Percentiles rank a stretch among this genome's conserved stretches.
phyloP scores from a whole-genome alignment of 805 yeast species.

The Yarrowia sp. region DNA sequence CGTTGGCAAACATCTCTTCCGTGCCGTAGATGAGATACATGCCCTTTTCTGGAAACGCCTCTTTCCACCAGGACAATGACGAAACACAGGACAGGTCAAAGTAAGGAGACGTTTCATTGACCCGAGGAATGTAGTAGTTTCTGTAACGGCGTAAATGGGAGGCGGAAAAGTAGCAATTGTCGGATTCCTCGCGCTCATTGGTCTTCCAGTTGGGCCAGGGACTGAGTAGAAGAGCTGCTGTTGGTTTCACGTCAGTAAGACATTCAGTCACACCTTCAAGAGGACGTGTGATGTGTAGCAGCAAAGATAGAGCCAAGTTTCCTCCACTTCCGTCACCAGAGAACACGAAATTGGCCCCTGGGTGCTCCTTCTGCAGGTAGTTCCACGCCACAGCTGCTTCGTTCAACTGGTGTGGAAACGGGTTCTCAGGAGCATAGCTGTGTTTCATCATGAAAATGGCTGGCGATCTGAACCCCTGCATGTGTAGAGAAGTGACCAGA shows the following conservation, averaged over 20 bases:
- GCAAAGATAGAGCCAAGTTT: constrained; percentile 42
- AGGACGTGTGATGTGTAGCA: constrained; percentile 44
- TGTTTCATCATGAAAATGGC: constrained; percentile 44
- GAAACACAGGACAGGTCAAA: constrained; percentile 26
- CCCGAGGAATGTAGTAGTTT: not conserved
- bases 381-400: constrained; percentile 40
- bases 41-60: constrained; percentile 46
- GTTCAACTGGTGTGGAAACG: constrained; percentile 37
- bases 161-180: not conserved
- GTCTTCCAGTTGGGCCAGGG: constrained; percentile 36
- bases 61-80: constrained; percentile 42
- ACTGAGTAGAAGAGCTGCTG: constrained; percentile 39
- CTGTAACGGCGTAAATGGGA: constrained; percentile 3
- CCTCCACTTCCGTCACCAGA: constrained; percentile 54
- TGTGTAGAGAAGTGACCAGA: constrained; percentile 43
- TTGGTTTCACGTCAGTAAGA: constrained; percentile 34
- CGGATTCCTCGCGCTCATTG: not conserved
- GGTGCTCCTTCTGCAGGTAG: constrained; percentile 33
- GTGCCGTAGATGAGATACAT: constrained; percentile 46
- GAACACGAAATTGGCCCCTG: constrained; percentile 38
- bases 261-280: constrained; percentile 29
- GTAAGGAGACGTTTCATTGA: constrained; percentile 16
- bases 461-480: constrained; percentile 53
- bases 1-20: constrained; percentile 44
- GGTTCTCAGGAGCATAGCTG: constrained; percentile 28